A percentile compares a stretch with the other conserved stretches of the same genome.
These are phyloP conservation scores for Ogataea hybrid DNA, from an alignment of 1,139 yeast species.

Conservation along the genomic window DNA sequence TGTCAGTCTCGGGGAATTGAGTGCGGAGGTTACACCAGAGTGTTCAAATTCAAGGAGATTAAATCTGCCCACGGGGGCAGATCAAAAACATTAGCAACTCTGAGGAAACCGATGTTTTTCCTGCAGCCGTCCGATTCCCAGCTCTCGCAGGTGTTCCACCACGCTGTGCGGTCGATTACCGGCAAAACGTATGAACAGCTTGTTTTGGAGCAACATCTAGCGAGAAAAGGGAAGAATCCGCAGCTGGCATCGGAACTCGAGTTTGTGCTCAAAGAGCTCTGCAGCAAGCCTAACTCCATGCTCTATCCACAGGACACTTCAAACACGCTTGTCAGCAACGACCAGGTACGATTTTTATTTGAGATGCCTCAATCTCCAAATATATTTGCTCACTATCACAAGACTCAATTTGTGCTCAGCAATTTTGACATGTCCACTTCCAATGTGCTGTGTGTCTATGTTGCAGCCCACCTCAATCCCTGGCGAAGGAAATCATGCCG, in stretches of 20 bases:
- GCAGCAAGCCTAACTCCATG: not conserved
- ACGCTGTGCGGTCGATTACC: conserved; percentile 18
- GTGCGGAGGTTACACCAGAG: conserved; percentile 17
- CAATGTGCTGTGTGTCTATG: conserved; percentile 14
- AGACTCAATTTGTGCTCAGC: conserved; percentile 11
- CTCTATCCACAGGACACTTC: no score
- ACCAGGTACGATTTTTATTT: no score
- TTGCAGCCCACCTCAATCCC: conserved; percentile 9
- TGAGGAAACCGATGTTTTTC: not conserved
- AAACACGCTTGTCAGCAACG: no score
- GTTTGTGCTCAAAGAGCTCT: conserved; percentile 9
- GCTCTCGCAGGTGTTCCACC: conserved; percentile 9
- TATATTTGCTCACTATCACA: conserved; percentile 2
- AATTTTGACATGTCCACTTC: conserved; percentile 14
- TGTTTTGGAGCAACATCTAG: conserved; percentile 15
- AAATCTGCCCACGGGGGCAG: not conserved
- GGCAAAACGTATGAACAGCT: conserved; percentile 17
- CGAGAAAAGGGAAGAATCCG: conserved; percentile 16
- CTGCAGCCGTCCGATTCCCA: not conserved
- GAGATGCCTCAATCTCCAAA: not conserved
- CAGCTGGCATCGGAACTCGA: conserved; percentile 14
- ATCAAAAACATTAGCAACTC: not conserved
- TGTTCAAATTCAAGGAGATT: conserved; percentile 13
- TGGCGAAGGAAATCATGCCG: conserved; percentile 15
- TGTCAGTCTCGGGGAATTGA: conserved; percentile 10